Evolutionary conservation across 169 alveolate genomes (phyloP), one percentile per base, ranked within the genome.

Genomic region (Eimeria tenella): DNA sequence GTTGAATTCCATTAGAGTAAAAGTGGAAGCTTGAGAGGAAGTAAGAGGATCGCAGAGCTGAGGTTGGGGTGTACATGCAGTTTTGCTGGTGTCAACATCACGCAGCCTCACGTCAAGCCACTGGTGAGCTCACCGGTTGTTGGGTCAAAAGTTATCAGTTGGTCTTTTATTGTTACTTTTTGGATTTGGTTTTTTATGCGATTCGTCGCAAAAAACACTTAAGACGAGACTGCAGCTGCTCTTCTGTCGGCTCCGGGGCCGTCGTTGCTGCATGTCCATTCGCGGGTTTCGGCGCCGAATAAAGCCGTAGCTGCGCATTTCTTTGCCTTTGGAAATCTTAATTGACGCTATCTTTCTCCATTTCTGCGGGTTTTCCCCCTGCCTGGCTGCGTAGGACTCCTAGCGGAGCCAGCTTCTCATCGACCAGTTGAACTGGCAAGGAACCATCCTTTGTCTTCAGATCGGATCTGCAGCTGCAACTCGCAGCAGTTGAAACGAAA

Each of bases 341-440:
- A 42, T 73, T 73, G 82, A 73, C 82, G 25, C 49, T 73, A 73
- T 73, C 56, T 73, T 73, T n/a, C 42, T n/a, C 60, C 58, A 13
- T 25, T 42, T 73, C 82, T 73, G 13, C 4, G 10, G 25, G 5
- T 73, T 73, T 73, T 25, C 58, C 11, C 60, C 23, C 3, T 42
- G 49, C 82, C n/a, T n/a, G n/a, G n/a, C n/a, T n/a, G n/a, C n/a
- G n/a, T n/a, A n/a, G n/a, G n/a, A n/a, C n/a, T n/a, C n/a, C n/a
- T n/a, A n/a, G n/a, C n/a, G n/a, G n/a, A 73, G 82, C 82, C 82
- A 42, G 60, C 82, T 42, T 73, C 60, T 58, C 82, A 42, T 11
- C n/a, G n/a, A n/a, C 11, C 82, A 73, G 58, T 10, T 4, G 60
- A 73, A 42, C 82, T 49, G 25, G 49, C 82, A 42, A 13, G 23